These are phyloP conservation scores for Aspergillus flavus DNA, from an alignment of 2,329 filamentous ascomycete species.

Conservation along the genomic window DNA sequence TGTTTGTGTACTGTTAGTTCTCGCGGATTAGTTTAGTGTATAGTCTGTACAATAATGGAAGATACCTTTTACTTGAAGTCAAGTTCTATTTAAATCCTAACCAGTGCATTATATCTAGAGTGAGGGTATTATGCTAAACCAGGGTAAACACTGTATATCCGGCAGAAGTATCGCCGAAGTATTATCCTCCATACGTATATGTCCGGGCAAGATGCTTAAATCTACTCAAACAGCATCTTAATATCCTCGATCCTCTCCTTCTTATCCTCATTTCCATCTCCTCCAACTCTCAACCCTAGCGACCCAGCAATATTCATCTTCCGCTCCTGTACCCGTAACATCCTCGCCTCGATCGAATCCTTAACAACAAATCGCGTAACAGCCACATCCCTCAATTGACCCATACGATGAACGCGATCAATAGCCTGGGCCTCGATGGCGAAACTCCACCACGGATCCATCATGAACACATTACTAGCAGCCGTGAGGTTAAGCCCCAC, in stretches of 20 bases:
- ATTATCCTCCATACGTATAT: neutral
- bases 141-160: neutral
- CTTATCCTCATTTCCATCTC: constrained; percentile 83
- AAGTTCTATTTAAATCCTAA: neutral
- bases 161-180: neutral
- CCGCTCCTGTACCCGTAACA: constrained; percentile 88
- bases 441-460: constrained; percentile 99
- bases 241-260: constrained; percentile 91
- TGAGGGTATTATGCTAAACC: neutral
- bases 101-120: neutral
- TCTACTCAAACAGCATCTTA: constrained; percentile 71
- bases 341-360: constrained; percentile 90
- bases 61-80: neutral
- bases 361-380: constrained; percentile 88
- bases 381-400: constrained; percentile 81
- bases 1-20: neutral
- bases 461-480: constrained; percentile 92
- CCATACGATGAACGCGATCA: constrained; percentile 96
- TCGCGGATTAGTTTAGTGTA: neutral
- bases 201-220: neutral
- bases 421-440: constrained; percentile 96
- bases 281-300: constrained; percentile 92
- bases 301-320: constrained; percentile 90
- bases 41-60: neutral
- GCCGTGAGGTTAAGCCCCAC: constrained; percentile 91